Conservation (phyloP, 176 grass and related monocot species). For the Oryza rufipogon region DNA sequence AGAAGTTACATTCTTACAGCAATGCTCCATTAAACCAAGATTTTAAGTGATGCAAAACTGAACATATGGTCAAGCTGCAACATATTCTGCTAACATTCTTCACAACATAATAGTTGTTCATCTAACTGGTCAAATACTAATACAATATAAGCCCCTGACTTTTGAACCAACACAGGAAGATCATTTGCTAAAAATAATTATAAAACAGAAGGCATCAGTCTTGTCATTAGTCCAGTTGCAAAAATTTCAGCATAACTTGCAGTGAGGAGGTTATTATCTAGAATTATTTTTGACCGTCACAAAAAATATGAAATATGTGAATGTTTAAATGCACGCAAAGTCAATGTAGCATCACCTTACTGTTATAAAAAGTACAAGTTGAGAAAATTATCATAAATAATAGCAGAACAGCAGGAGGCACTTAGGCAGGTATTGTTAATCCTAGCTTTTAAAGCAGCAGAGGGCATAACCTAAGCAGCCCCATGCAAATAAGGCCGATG, state of each 20-base stretch:
- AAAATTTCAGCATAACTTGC: not conserved
- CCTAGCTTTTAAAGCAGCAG: slow-evolving; percentile 26
- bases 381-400: slow-evolving; percentile 9
- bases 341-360: not conserved
- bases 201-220: not conserved
- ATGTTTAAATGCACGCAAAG: not conserved
- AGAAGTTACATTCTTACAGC: not conserved
- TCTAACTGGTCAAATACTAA: not conserved
- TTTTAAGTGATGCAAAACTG: not conserved
- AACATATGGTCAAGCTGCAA: not conserved
- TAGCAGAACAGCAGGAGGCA: not conserved
- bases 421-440: not conserved
- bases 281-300: not conserved
- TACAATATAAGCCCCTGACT: not conserved
- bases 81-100: not conserved
- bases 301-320: not conserved
- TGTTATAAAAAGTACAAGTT: not conserved
- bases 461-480: not conserved
- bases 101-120: not conserved
- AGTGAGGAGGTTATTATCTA: not conserved
- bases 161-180: not conserved
- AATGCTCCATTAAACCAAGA: not conserved
- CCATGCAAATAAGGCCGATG: not conserved
- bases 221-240: not conserved
- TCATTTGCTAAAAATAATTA: not conserved